phyloP scores from a whole-genome alignment of 176 grass and related monocot species.

The Coix lacrymajobi region DNA sequence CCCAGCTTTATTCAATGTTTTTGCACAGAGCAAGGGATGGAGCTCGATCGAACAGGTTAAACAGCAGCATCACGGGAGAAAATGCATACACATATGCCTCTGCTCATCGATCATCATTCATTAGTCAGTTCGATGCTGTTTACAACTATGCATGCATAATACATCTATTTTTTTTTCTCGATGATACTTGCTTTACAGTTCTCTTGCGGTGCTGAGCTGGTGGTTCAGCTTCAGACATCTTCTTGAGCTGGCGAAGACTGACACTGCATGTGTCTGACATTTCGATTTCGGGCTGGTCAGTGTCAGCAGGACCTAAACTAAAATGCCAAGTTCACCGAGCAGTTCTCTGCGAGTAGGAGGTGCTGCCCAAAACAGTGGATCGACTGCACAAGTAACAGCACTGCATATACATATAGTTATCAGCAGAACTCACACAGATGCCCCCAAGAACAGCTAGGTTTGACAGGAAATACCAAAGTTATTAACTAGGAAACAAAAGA shows the following conservation, averaged over 20 bases:
- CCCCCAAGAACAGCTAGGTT: background rate
- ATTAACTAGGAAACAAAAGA: background rate
- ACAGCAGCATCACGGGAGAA: too few species aligned
- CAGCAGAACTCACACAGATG: background rate
- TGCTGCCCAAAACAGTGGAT: constrained; percentile 21
- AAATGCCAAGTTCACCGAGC: background rate
- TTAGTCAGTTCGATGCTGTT: too few species aligned
- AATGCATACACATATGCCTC: too few species aligned
- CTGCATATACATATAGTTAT: background rate
- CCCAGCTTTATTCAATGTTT: too few species aligned
- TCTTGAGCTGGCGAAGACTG: background rate
- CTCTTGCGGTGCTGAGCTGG: background rate
- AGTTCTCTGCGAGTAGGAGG: constrained; percentile 19
- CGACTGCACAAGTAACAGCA: constrained; percentile 10
- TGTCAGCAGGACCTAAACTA: background rate
- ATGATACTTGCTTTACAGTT: background rate
- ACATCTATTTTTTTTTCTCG: background rate
- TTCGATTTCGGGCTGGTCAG: background rate
- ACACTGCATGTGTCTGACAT: background rate
- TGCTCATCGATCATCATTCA: too few species aligned
- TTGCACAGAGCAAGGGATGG: too few species aligned
- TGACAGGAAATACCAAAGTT: background rate
- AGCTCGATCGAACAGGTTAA: too few species aligned
- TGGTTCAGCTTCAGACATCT: background rate
- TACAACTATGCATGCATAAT: too few species aligned